phyloP scores from a whole-genome alignment of 2,329 filamentous ascomycete species.

The Colletotrichum aenigma region DNA sequence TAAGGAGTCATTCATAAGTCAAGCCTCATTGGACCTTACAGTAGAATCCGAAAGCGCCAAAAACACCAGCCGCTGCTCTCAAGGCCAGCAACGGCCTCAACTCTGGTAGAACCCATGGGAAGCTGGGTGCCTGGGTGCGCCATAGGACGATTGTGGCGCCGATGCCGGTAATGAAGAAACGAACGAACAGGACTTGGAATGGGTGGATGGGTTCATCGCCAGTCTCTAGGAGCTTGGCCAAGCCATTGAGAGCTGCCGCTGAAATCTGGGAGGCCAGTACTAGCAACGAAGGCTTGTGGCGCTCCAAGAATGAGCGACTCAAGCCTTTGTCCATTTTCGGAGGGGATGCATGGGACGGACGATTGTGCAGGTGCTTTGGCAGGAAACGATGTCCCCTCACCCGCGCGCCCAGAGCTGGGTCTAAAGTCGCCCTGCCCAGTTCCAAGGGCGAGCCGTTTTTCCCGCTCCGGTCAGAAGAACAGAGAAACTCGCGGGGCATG shows the following conservation, averaged over 20 bases:
- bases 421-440: neutral
- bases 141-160: neutral
- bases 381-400: neutral
- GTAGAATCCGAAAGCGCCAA: slow-evolving; percentile 3
- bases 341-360: neutral
- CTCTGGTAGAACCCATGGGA: neutral
- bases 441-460: neutral
- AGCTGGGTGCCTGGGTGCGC: neutral
- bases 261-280: slow-evolving; percentile 4
- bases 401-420: neutral
- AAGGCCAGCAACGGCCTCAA: neutral
- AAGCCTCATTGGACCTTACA: neutral
- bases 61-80: neutral
- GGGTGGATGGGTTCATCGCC: slow-evolving; percentile 3
- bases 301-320: neutral
- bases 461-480: neutral
- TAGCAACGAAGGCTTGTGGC: slow-evolving; percentile 4
- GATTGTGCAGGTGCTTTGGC: neutral
- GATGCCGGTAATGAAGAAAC: slow-evolving; percentile 5
- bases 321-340: neutral
- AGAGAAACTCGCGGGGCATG: neutral
- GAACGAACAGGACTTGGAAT: slow-evolving; percentile 12
- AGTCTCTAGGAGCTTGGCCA: slow-evolving; percentile 8
- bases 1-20: accelerated
- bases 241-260: slow-evolving; percentile 4